phyloP scores from a whole-genome alignment of 371 early-diverging fungal genomes.

The Rhizopus sp. region DNA sequence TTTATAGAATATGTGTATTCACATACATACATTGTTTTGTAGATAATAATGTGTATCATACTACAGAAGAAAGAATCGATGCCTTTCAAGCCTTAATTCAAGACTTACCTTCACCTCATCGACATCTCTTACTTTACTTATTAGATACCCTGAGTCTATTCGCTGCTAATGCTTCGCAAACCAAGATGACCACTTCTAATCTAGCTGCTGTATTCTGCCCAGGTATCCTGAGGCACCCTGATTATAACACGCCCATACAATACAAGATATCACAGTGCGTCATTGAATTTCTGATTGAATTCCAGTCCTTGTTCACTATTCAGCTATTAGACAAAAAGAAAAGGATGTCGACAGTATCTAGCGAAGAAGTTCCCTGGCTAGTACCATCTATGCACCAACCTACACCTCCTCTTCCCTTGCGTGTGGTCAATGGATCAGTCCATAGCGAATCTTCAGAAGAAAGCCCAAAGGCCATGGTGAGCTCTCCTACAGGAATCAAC shows the following conservation, averaged over 20 bases:
- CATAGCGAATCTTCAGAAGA: neutral
- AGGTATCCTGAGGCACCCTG: constrained; percentile 55
- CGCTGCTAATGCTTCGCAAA: constrained; percentile 44
- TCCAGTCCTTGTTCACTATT: constrained; percentile 49
- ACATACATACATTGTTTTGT: neutral
- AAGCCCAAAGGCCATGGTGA: neutral
- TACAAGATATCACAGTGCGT: constrained; percentile 60
- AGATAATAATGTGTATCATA: constrained; percentile 25
- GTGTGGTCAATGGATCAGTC: constrained; percentile 14
- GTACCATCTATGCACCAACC: constrained; percentile 12
- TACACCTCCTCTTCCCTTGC: constrained; percentile 12
- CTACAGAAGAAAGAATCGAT: constrained; percentile 31
- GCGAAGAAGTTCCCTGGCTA: constrained; percentile 12
- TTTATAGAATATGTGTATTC: neutral
- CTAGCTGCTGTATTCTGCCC: constrained; percentile 62
- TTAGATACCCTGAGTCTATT: constrained; percentile 57
- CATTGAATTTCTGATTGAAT: constrained; percentile 55
- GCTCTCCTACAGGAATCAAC: neutral
- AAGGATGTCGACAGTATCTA: constrained; percentile 1
- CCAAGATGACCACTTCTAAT: constrained; percentile 53
- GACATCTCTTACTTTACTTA: constrained; percentile 57
- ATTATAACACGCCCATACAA: constrained; percentile 55
- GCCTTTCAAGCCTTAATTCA: constrained; percentile 50
- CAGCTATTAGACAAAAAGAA: constrained; percentile 13
- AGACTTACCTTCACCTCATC: constrained; percentile 49